Base-by-base conservation (phyloP, 345 rosid species). In the Arabis alpina region DNA sequence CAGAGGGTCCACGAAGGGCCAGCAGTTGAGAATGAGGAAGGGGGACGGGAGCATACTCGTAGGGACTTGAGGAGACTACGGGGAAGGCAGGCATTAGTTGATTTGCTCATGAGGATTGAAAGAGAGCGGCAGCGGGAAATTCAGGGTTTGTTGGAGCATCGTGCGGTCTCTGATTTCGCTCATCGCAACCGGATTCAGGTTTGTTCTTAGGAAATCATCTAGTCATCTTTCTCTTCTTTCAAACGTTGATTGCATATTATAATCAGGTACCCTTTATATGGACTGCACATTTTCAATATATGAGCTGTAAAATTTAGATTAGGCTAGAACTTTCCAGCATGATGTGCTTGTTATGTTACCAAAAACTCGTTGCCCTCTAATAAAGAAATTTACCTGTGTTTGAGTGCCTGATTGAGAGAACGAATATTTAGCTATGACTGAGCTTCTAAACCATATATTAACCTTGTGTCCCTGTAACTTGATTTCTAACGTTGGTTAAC, bases 101-200 rank as follows among this genome's bases (percentile, higher is more conserved):
- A 95, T 74, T 81, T 95, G 78, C 98, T 95, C 69, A 77, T 80
- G 83, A 90, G 96, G 77, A 81, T 84, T 59, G 99, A 90, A 77
- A 77, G 98, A 73, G 98, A 95, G 79, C 86, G 99, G 69, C 98
- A 86, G 52, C 70, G 84, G 75, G 98, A 95, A 77, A 90, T 95
- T 73, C 85, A 92, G 82, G 92, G 87, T 53, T 78, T 95, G 84
- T 75, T 83, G 83, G 99, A 92, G 82, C 98, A 92, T 75, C 92
- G 97, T 23, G 94, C 99, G 68, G 99, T 92, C 63, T 92, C 98
- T 44, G 98, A 90, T 82, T 95, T 95, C 78, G 97, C 99, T 74
- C 98, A 95, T 75, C 99, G 99, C 48, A 92, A 87, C 66, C 91
- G 98, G 73, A 88, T 95, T 80, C 99, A 95, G 98, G 98, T 95